Evolutionary conservation across 164 flowering plant species (phyloP).

Genomic region (Protea cynaroides): DNA sequence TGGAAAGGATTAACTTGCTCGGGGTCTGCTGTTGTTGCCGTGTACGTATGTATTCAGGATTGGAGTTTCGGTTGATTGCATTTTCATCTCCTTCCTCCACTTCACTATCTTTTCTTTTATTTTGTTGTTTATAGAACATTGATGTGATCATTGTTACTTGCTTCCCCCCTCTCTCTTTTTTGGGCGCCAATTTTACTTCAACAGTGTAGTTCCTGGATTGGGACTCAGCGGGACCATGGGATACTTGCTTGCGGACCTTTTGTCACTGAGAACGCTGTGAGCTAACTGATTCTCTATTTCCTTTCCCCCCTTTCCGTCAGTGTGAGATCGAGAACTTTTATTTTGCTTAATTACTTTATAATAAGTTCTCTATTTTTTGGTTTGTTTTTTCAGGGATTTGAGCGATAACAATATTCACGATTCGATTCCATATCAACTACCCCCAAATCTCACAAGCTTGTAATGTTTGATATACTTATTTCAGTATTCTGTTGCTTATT

Average conservation of each 20-base stretch:
- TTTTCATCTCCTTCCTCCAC: not conserved
- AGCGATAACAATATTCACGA: slow-evolving; percentile 79
- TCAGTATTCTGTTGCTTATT: slow-evolving; percentile 1
- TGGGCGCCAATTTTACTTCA: slow-evolving; percentile 12
- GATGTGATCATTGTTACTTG: too few species aligned
- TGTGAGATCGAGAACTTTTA: not conserved
- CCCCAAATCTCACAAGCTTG: slow-evolving; percentile 82
- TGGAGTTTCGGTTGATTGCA: too few species aligned
- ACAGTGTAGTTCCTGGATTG: slow-evolving; percentile 69
- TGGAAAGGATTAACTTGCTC: slow-evolving; percentile 83
- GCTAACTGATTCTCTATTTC: slow-evolving; percentile 12
- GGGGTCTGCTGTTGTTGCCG: slow-evolving; percentile 67
- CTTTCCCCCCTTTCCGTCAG: not conserved
- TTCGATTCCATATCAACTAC: slow-evolving; percentile 77
- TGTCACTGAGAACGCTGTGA: slow-evolving; percentile 65
- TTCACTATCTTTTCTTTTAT: not conserved
- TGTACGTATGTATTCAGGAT: slow-evolving; percentile 34
- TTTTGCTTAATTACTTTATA: slow-evolving; percentile 2
- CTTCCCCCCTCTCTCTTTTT: too few species aligned
- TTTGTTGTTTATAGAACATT: not conserved
- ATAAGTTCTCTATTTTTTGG: not conserved
- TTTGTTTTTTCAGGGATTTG: slow-evolving; percentile 54
- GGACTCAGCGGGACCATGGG: slow-evolving; percentile 85
- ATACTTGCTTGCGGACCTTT: slow-evolving; percentile 57
- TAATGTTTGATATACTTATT: slow-evolving; percentile 27